phyloP scores from a whole-genome alignment of 2,329 filamentous ascomycete genomes.

The Teratosphaeria destructans region DNA sequence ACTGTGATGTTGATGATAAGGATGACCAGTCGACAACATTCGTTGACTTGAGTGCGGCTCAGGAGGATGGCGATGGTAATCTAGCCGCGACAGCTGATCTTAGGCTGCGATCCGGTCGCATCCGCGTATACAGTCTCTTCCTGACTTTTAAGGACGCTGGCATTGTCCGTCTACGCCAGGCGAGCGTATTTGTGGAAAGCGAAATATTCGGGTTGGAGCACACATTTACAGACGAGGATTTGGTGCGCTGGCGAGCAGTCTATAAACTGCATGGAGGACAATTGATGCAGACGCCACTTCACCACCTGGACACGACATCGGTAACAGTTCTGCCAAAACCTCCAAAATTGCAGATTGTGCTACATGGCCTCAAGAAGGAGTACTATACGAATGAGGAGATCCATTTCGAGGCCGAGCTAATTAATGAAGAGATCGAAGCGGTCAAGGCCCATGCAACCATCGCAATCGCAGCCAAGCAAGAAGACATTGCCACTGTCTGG shows the following conservation, averaged over 20 bases:
- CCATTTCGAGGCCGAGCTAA: slow-evolving; percentile 55
- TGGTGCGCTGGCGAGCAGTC: slow-evolving; percentile 1
- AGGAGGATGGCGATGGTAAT: not conserved
- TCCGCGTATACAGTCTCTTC: slow-evolving; percentile 40
- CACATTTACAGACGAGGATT: slow-evolving; percentile 38
- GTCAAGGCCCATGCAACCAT: slow-evolving; percentile 55
- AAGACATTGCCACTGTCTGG: slow-evolving; percentile 4
- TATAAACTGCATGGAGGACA: slow-evolving; percentile 7
- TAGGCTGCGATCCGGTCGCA: slow-evolving; percentile 48
- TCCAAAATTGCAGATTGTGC: slow-evolving; percentile 73
- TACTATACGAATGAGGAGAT: slow-evolving; percentile 82
- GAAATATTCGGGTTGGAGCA: slow-evolving; percentile 59
- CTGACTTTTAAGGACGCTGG: slow-evolving; percentile 72
- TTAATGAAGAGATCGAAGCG: slow-evolving; percentile 75
- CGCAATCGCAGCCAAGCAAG: slow-evolving; percentile 34
- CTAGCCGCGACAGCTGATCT: slow-evolving; percentile 42
- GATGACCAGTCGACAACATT: not conserved
- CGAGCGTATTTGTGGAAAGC: slow-evolving; percentile 53
- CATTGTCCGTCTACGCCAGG: slow-evolving; percentile 56
- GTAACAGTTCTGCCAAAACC: slow-evolving; percentile 77
- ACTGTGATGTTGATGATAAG: not conserved
- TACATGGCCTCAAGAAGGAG: slow-evolving; percentile 53
- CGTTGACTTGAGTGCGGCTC: not conserved
- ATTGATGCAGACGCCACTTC: slow-evolving; percentile 9
- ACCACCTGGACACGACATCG: slow-evolving; percentile 39